Evolutionary conservation across 1,139 yeast species (phyloP).

Genomic region (Kodamaea arcana): DNA sequence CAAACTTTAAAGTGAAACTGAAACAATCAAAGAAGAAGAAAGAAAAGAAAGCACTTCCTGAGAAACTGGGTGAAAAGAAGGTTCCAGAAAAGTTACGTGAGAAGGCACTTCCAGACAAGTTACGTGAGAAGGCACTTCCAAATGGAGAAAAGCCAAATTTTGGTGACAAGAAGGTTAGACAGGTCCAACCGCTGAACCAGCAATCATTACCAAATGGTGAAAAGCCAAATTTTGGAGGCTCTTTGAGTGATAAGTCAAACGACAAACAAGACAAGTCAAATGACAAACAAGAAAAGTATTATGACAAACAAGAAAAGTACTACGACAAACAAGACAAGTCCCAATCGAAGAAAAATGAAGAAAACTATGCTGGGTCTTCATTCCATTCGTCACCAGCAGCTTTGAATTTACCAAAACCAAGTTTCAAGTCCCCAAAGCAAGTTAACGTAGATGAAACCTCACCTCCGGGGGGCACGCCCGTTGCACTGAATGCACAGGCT

Average conservation of each 20-base stretch:
- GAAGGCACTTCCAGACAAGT: no score
- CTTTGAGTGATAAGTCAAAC: no score
- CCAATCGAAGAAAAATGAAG: conserved; percentile 18
- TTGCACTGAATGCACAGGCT: no score
- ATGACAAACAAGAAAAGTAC: background rate
- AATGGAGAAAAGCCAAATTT: conserved; percentile 34
- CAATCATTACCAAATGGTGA: conserved; percentile 17
- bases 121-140: no score
- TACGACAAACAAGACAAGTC: conserved; percentile 7
- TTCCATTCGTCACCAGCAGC: conserved; percentile 59
- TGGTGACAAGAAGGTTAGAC: conserved; percentile 8
- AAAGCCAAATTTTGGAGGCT: no score
- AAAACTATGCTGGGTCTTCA: conserved; percentile 54
- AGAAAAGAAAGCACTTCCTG: no score
- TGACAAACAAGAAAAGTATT: conserved; percentile 1
- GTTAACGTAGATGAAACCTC: conserved; percentile 2
- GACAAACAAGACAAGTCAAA: conserved; percentile 17
- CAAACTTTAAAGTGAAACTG: conserved; percentile 22
- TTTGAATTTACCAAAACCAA: conserved; percentile 52
- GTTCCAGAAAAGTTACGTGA: no score
- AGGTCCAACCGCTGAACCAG: background rate
- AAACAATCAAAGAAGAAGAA: conserved; percentile 4
- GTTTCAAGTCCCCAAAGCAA: conserved; percentile 37
- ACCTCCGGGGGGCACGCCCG: no score
- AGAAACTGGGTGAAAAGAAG: no score